Conservation (phyloP, 2,329 filamentous ascomycete species). For the Conoideocrella luteorostrata region DNA sequence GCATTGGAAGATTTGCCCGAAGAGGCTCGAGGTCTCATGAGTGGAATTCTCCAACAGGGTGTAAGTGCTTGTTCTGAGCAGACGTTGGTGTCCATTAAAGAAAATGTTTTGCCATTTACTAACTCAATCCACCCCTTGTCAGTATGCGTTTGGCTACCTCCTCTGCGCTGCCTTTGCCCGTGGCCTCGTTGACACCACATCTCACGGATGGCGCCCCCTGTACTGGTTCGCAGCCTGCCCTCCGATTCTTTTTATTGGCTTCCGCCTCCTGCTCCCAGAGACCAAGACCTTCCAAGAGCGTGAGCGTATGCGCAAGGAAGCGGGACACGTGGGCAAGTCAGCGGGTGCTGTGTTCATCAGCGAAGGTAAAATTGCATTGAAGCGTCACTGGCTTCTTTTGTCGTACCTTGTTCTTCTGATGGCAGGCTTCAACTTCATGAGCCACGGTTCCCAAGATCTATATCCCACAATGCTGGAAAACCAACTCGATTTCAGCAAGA, state of each 20-base stretch:
- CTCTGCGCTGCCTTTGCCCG: slow-evolving; percentile 52
- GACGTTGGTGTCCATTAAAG: too few relatives aligned
- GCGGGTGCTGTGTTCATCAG: slow-evolving; percentile 56
- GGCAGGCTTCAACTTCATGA: slow-evolving; percentile 92
- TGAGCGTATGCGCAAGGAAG: slow-evolving; percentile 50
- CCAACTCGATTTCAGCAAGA: slow-evolving; percentile 44
- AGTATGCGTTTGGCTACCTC: slow-evolving; percentile 61
- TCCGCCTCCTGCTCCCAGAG: slow-evolving; percentile 72
- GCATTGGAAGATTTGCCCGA: slow-evolving; percentile 68
- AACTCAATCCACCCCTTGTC: not conserved
- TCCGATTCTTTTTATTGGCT: slow-evolving; percentile 72
- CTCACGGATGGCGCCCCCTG: slow-evolving; percentile 74
- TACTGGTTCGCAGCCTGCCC: slow-evolving; percentile 86
- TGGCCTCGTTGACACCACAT: slow-evolving; percentile 67
- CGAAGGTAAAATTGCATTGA: slow-evolving; percentile 73
- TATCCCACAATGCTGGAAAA: slow-evolving; percentile 55
- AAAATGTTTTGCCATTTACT: not conserved
- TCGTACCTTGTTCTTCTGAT: slow-evolving; percentile 79
- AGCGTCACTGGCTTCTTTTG: slow-evolving; percentile 73
- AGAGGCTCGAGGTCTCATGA: slow-evolving; percentile 66
- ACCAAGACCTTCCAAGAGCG: slow-evolving; percentile 67
- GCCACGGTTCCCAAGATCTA: slow-evolving; percentile 63
- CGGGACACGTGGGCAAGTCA: slow-evolving; percentile 24
- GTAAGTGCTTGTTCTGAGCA: too few relatives aligned
- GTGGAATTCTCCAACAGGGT: slow-evolving; percentile 70